Conservation (phyloP, 805 yeast species). For the Cyberlindnera xishuangbannaensis region DNA sequence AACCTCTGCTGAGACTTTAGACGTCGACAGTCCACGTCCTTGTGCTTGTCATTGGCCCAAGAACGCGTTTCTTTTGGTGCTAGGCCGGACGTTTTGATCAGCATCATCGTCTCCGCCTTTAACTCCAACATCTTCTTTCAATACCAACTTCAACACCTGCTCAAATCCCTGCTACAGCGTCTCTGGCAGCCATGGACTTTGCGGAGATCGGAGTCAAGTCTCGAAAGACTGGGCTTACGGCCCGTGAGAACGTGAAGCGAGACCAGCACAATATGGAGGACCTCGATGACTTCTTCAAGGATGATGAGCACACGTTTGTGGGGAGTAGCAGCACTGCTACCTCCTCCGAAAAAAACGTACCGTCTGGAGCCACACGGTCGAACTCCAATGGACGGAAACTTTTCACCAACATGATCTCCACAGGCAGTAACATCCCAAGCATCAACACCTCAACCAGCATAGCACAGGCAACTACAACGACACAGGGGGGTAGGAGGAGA, state of each 20-base stretch:
- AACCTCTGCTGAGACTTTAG: no score
- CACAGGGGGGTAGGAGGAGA: slow-evolving; percentile 6
- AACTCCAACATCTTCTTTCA: no score
- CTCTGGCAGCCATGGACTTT: slow-evolving; percentile 34
- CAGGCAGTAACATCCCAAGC: no score
- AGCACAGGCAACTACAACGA: neutral
- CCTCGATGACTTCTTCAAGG: slow-evolving; percentile 60
- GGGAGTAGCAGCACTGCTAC: slow-evolving; percentile 1
- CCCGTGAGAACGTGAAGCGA: slow-evolving; percentile 39
- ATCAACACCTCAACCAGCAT: no score
- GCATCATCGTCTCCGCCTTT: no score
- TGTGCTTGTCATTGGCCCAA: no score
- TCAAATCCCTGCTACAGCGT: no score
- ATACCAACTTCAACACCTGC: no score
- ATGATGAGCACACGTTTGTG: slow-evolving; percentile 21
- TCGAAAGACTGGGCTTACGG: slow-evolving; percentile 59
- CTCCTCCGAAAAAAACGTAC: neutral
- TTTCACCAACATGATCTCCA: neutral
- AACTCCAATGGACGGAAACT: neutral
- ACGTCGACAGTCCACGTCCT: no score
- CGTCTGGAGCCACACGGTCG: neutral
- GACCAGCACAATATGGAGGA: slow-evolving; percentile 65
- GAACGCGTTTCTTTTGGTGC: neutral
- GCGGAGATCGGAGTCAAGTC: slow-evolving; percentile 52
- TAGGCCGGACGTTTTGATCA: no score